Base-by-base conservation (phyloP, 805 yeast genomes). In the Hagleromyces aurorensis region DNA sequence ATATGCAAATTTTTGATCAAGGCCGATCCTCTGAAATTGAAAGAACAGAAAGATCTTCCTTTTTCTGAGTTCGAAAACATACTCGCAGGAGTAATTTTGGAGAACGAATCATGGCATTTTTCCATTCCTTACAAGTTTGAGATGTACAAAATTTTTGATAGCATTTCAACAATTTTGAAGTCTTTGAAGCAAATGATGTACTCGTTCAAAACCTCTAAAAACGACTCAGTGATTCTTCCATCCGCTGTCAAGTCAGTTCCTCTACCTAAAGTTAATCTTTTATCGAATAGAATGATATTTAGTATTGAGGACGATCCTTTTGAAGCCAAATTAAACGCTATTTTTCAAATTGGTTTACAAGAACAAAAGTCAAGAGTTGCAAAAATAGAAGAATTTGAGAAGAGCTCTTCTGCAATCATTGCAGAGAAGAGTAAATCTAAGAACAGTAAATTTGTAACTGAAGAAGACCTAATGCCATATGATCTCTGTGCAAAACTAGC, bases 301-400 rank as follows among this genome's bases (percentile, higher is more conserved):
- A 66, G 78, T 14, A 64, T 86, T 39, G 94, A 83, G 33, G 94
- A 83, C 52, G 96, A 89, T 55, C 89, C 94, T 6, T 86, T 87
- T 52, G 97, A 89, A 54, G 64, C 75, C 6, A 77, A 83, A 43
- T 57, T 87, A 26, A 69, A 72, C 13, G 62, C 72, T 46, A 71
- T 78, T 16, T 75, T 69, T 45, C 77, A 78, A 42, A 63, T 79
- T 7, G 94, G 94, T 1, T 29, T 58, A 13, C 35, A 64, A n/a
- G 89, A 78, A 42, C 93, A 84, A 48, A 65, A 62, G 40, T 60
- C 64, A 29, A 64, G 95, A 37, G 28, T 71, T 8, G 71, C 70
- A 14, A 76, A 80, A 35, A 46, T 57, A 15, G 48, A 43, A 6
- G 54, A 64, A 6, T 64, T 69, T 32, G 69, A 69, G 19, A 47